Conservation (phyloP, 306 rosid species). For the Trichosanthes truncata region DNA sequence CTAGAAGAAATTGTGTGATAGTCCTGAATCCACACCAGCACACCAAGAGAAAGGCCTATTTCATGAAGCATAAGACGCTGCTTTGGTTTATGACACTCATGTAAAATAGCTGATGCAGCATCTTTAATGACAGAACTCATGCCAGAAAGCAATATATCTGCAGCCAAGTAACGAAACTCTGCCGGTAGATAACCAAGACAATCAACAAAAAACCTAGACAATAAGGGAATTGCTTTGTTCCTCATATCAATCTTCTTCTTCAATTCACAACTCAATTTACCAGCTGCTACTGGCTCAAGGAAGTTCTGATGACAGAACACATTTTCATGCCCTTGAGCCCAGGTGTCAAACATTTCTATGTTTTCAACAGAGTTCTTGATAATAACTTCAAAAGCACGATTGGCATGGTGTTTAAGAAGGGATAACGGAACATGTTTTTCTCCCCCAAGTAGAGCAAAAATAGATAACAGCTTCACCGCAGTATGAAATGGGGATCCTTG, state of each 20-base stretch:
- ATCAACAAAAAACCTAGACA: slow-evolving; percentile 65
- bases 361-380: slow-evolving; percentile 40
- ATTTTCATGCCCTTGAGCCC: slow-evolving; percentile 26
- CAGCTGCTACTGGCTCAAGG: slow-evolving; percentile 17
- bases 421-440: slow-evolving; percentile 54
- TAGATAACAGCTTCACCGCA: slow-evolving; percentile 59
- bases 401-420: slow-evolving; percentile 64
- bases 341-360: slow-evolving; percentile 21
- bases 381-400: slow-evolving; percentile 64
- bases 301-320: slow-evolving; percentile 18
- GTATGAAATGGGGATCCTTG: slow-evolving; percentile 70
- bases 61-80: slow-evolving; percentile 84
- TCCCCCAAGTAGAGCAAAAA: slow-evolving; percentile 65
- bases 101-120: slow-evolving; percentile 66
- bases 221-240: slow-evolving; percentile 30
- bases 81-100: slow-evolving; percentile 50
- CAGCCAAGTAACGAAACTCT: slow-evolving; percentile 58
- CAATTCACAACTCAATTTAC: slow-evolving; percentile 30
- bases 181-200: slow-evolving; percentile 62
- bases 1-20: slow-evolving; percentile 37
- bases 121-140: slow-evolving; percentile 59
- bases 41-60: slow-evolving; percentile 67
- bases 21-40: slow-evolving; percentile 75
- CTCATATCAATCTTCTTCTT: slow-evolving; percentile 24
- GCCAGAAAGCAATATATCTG: slow-evolving; percentile 69